These are phyloP conservation scores for Tylopilus sp. DNA, from an alignment of 768 basidiomycete genomes.

Conservation along the genomic window DNA sequence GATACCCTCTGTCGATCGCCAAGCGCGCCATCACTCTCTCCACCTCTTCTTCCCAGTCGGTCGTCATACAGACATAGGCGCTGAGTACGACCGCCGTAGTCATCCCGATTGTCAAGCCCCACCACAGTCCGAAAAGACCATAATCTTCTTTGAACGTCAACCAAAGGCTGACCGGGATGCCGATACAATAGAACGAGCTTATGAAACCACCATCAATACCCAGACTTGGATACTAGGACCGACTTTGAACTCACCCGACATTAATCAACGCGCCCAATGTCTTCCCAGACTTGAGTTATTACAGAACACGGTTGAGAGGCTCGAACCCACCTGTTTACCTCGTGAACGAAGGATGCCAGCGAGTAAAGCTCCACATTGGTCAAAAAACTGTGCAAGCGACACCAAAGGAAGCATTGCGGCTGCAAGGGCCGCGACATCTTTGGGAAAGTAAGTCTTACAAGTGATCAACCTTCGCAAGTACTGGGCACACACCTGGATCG, in stretches of 20 bases:
- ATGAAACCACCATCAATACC: neutral
- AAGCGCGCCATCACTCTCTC: slow-evolving; percentile 55
- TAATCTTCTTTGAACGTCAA: slow-evolving; percentile 62
- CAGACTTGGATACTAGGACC: too few species aligned
- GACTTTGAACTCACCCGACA: slow-evolving; percentile 45
- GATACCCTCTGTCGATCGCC: slow-evolving; percentile 39
- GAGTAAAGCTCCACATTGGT: slow-evolving; percentile 67
- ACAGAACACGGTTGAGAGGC: neutral
- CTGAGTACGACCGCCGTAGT: slow-evolving; percentile 10
- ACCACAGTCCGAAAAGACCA: slow-evolving; percentile 78
- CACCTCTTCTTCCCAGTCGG: slow-evolving; percentile 73
- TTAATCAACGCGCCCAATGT: slow-evolving; percentile 79
- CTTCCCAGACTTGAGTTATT: slow-evolving; percentile 29
- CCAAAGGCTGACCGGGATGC: slow-evolving; percentile 78
- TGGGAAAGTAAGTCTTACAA: neutral
- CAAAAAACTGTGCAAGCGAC: slow-evolving; percentile 78
- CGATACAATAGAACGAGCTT: slow-evolving; percentile 74
- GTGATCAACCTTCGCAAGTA: neutral
- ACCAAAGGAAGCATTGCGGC: slow-evolving; percentile 73
- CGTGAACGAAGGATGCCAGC: slow-evolving; percentile 78
- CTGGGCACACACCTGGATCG: slow-evolving; percentile 43
- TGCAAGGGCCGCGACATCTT: slow-evolving; percentile 34
- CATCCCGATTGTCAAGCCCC: slow-evolving; percentile 63
- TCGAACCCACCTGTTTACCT: slow-evolving; percentile 63
- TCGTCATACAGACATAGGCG: slow-evolving; percentile 45